Evolutionary conservation across 805 yeast species (phyloP).

Genomic region (Tetrapisispora fleetii): DNA sequence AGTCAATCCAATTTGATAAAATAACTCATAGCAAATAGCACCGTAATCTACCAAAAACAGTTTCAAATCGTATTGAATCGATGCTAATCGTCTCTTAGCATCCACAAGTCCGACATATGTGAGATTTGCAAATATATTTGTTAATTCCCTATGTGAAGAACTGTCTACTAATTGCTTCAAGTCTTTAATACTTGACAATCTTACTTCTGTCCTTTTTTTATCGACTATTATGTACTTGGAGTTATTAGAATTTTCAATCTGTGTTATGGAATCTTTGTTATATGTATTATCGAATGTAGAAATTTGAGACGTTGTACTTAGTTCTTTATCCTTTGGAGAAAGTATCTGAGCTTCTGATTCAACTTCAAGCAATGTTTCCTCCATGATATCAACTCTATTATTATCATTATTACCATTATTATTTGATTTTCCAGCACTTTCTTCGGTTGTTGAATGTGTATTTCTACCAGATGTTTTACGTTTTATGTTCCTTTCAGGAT

Average conservation of each 20-base stretch:
- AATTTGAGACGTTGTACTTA: background rate
- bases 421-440: too few relatives aligned
- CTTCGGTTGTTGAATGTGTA: too few relatives aligned
- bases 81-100: constrained; percentile 52
- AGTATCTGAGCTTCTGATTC: background rate
- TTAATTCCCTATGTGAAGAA: constrained; percentile 41
- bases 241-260: background rate
- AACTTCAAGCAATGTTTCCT: background rate
- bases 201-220: constrained; percentile 34
- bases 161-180: constrained; percentile 44
- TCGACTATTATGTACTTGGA: constrained; percentile 10
- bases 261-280: background rate
- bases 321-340: background rate
- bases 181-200: constrained; percentile 48
- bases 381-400: background rate
- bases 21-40: constrained; percentile 53
- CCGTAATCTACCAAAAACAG: constrained; percentile 76
- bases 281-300: background rate
- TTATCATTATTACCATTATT: too few relatives aligned
- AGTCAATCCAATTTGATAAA: constrained; percentile 69
- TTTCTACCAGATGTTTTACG: too few relatives aligned
- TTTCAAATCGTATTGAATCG: constrained; percentile 77
- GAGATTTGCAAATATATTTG: constrained; percentile 58
- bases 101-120: constrained; percentile 81
- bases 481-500: background rate